Evolutionary conservation across 305 asterid genomes (phyloP).

Genomic region (Fraxinus latifolia): DNA sequence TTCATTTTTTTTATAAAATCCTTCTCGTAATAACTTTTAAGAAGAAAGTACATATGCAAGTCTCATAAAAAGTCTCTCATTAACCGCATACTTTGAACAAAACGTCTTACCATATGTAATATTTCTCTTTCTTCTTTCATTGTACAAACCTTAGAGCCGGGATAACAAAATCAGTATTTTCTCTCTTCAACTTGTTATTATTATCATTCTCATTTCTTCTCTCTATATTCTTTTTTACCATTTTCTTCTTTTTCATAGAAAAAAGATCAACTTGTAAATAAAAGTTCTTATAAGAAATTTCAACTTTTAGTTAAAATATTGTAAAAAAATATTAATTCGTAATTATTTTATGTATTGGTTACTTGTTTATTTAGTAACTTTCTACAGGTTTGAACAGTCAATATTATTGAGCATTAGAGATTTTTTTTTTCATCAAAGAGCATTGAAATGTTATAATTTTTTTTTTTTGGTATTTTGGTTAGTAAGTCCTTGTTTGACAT

Average conservation of each 20-base stretch:
- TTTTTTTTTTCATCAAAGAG: background rate
- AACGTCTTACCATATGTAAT: background rate
- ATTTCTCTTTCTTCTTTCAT: background rate
- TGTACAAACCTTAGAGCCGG: background rate
- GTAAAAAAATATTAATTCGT: too few species aligned
- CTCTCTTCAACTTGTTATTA: background rate
- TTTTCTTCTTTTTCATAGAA: background rate
- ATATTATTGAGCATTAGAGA: background rate
- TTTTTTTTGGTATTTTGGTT: background rate
- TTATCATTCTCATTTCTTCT: background rate
- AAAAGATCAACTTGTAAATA: background rate
- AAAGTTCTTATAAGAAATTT: background rate
- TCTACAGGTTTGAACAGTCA: background rate
- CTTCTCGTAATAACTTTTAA: background rate
- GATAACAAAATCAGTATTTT: background rate
- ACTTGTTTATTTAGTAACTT: too few species aligned
- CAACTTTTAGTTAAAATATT: too few species aligned
- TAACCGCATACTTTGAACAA: background rate
- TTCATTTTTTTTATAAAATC: too few species aligned
- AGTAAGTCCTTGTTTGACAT: too few species aligned
- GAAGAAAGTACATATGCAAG: background rate
- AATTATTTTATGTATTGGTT: background rate
- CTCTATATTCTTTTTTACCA: too few species aligned
- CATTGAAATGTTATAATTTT: background rate
- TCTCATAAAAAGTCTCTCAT: background rate